These are phyloP conservation scores for Coniochaeta sp. DNA, from an alignment of 2,329 filamentous ascomycete genomes.

Conservation along the genomic window DNA sequence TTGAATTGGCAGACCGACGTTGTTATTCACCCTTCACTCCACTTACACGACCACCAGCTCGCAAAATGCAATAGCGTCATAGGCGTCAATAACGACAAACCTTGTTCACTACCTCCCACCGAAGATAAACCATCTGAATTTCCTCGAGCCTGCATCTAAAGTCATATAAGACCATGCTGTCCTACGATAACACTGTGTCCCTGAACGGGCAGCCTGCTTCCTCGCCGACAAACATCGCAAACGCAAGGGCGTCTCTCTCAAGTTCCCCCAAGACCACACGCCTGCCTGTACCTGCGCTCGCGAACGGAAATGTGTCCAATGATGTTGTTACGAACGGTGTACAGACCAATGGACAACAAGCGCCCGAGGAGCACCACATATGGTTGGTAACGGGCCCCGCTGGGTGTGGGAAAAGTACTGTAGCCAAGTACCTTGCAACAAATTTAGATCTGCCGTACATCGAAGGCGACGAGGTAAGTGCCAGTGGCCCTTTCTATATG, in stretches of 20 bases:
- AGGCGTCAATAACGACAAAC: not conserved
- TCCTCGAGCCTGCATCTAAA: not conserved
- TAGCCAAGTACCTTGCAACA: conserved; percentile 58
- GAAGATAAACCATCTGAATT: not conserved
- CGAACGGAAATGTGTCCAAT: conserved; percentile 10
- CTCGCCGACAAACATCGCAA: conserved; percentile 17
- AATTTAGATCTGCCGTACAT: conserved; percentile 62
- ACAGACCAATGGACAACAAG: conserved; percentile 19
- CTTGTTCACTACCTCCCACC: not conserved
- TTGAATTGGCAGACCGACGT: not conserved
- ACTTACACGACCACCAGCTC: conserved; percentile 9
- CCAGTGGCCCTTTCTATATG: not conserved
- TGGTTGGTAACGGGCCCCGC: conserved; percentile 76
- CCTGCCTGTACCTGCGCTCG: conserved; percentile 4
- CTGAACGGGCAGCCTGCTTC: conserved; percentile 30
- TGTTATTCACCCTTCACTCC: not conserved
- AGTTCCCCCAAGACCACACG: conserved; percentile 19
- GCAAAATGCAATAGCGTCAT: conserved; percentile 12
- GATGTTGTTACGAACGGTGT: conserved; percentile 18
- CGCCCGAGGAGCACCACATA: conserved; percentile 53
- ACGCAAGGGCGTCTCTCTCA: conserved; percentile 16
- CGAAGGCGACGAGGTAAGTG: conserved; percentile 69
- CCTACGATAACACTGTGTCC: conserved; percentile 39
- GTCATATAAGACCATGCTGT: conserved; percentile 34
- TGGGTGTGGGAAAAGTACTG: conserved; percentile 72